phyloP scores from a whole-genome alignment of 2,329 filamentous ascomycete genomes.

The Lasiodiplodia sp. region DNA sequence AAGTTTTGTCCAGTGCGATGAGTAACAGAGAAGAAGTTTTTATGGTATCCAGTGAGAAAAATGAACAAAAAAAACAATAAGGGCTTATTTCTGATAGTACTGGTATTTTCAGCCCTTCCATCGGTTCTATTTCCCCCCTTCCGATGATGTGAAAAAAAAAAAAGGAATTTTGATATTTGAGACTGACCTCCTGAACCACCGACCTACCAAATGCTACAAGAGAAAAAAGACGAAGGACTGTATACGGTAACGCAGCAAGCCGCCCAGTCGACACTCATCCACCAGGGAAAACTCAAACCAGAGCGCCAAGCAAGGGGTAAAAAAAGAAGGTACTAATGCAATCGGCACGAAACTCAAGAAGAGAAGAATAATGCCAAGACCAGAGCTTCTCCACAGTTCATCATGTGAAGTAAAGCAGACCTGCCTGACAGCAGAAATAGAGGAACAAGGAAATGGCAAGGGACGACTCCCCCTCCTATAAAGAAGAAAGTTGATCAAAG shows the following conservation, averaged over 20 bases:
- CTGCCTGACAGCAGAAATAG: neutral
- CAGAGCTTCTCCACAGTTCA: neutral
- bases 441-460: slow-evolving; percentile 6
- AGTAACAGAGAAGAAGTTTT: neutral
- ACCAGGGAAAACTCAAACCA: neutral
- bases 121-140: neutral
- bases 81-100: neutral
- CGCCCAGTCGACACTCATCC: slow-evolving; percentile 11
- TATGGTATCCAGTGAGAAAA: neutral
- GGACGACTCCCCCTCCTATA: neutral
- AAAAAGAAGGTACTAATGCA: slow-evolving; percentile 19
- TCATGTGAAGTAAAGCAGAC: neutral
- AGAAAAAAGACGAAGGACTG: neutral
- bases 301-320: neutral
- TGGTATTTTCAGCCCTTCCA: neutral
- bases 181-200: neutral
- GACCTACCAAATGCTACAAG: slow-evolving; percentile 9
- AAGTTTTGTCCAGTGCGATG: neutral
- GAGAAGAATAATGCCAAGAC: neutral
- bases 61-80: neutral
- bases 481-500: neutral
- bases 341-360: slow-evolving; percentile 2
- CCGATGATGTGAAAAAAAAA: neutral
- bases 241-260: slow-evolving; percentile 3
- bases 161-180: neutral